Base-by-base conservation (phyloP, 2,329 filamentous ascomycete genomes). In the Fusarium ambrosium region DNA sequence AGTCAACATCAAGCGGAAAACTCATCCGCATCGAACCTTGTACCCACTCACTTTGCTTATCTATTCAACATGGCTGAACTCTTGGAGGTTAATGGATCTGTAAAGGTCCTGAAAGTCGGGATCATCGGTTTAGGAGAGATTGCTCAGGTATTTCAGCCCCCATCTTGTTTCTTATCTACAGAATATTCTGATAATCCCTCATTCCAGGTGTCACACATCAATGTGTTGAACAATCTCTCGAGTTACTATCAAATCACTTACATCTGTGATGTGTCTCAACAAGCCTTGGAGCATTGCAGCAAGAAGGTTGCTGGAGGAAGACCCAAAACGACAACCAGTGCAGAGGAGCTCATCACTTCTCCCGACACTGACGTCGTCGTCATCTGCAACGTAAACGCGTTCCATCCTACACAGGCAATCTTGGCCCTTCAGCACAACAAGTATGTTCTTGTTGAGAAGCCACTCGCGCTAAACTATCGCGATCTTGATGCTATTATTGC, bases 361-460 rank as follows among this genome's bases (percentile, higher is more conserved):
- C 56, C 81, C 0, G 82, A 86, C 4, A 84, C 89, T 18, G 87
- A 91, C 64, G 81, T 90, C 5, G 87, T 92, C 32, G 82, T 92
- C 71, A 83, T 91, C 63, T 82, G 83, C 36, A 89, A 84, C 36
- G 81, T 85, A 4, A 86, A 91, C 71, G 89, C 88, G 24, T 89
- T 85, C 69, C 91, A 92, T 77, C 85, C 85, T n/a, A 69, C 81
- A 5, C 86, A 90, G 66, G 85, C 85, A 4, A 82, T 91, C 29
- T 75, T 86, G 0, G 89, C 89, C 0, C 82, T 92, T 1, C 71
- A 87, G 63, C 80, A 87, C 18, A 84, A 86, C 63, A 92, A 92
- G 78, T 82, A 88, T 70, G 87, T 88, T 13, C 84, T 92, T 68
- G 81, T 92, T 5, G 90, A 92, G 78, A 91, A 91, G 67, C 90